phyloP scores from a whole-genome alignment of 306 rosid species.

The Vigna hirtella region DNA sequence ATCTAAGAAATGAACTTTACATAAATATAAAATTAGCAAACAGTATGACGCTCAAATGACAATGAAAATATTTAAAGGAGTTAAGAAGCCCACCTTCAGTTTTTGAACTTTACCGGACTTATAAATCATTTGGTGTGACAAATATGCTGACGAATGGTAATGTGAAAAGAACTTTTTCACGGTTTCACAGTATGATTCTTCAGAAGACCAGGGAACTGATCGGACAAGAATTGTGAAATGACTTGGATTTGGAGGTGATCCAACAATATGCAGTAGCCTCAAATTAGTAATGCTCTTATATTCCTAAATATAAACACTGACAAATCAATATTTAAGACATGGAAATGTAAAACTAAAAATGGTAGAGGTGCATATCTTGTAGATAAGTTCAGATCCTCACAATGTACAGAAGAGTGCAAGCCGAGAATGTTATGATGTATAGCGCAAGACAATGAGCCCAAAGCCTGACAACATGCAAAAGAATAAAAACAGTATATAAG shows the following conservation, averaged over 20 bases:
- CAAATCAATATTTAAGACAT: slow-evolving; percentile 37
- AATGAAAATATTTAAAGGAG: slow-evolving; percentile 3
- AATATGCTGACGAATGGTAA: slow-evolving; percentile 78
- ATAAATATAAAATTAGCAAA: slow-evolving; percentile 24
- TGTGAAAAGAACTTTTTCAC: slow-evolving; percentile 71
- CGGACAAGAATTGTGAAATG: slow-evolving; percentile 86
- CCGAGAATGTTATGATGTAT: slow-evolving; percentile 74
- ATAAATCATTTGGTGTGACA: slow-evolving; percentile 89
- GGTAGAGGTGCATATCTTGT: slow-evolving; percentile 23
- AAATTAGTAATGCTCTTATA: slow-evolving; percentile 71
- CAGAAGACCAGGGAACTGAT: slow-evolving; percentile 74
- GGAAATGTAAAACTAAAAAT: slow-evolving; percentile 28
- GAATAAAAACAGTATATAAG: slow-evolving; percentile 44
- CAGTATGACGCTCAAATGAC: slow-evolving; percentile 13
- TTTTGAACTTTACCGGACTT: slow-evolving; percentile 78
- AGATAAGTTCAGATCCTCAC: slow-evolving; percentile 64
- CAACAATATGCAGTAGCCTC: slow-evolving; percentile 69
- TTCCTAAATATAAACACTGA: slow-evolving; percentile 60
- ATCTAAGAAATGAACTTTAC: not conserved
- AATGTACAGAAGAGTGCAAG: slow-evolving; percentile 87
- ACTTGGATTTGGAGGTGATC: slow-evolving; percentile 76
- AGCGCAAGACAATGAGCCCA: slow-evolving; percentile 93
- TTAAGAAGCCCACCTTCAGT: slow-evolving; percentile 66
- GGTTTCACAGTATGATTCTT: slow-evolving; percentile 69
- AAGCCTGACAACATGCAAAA: slow-evolving; percentile 69